Conservation (phyloP, 176 grass and related monocot genomes). For the Saccharum spontaneum region DNA sequence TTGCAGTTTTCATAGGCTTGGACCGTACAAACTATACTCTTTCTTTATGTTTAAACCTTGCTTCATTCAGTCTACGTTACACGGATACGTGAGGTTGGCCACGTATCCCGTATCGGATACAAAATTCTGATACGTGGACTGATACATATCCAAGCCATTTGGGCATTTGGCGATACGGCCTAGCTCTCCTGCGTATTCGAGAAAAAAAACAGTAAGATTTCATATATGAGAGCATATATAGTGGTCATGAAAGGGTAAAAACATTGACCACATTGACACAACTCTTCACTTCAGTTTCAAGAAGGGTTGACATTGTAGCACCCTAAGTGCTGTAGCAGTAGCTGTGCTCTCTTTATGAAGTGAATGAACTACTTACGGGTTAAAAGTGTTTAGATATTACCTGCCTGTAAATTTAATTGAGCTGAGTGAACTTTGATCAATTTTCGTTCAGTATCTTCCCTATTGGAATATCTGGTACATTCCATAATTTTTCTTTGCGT, state of each 20-base stretch:
- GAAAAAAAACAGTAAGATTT: constrained; percentile 14
- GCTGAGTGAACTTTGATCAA: neutral
- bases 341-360: neutral
- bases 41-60: constrained; percentile 5
- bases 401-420: constrained; percentile 7
- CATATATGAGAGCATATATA: neutral
- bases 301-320: neutral
- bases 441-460: neutral
- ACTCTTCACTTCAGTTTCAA: neutral
- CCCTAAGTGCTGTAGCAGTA: neutral
- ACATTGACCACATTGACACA: neutral
- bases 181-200: neutral
- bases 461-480: constrained; percentile 2
- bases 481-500: constrained; percentile 12
- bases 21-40: neutral
- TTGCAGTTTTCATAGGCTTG: neutral
- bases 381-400: constrained; percentile 6
- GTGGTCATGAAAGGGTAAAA: neutral
- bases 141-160: no score
- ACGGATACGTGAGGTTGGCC: no score
- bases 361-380: neutral
- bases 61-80: neutral
- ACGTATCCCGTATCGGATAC: no score
- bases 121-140: no score
- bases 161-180: no score